Evolutionary conservation across 306 rosid species (phyloP).

Genomic region (Cyclanthera cordifolia): DNA sequence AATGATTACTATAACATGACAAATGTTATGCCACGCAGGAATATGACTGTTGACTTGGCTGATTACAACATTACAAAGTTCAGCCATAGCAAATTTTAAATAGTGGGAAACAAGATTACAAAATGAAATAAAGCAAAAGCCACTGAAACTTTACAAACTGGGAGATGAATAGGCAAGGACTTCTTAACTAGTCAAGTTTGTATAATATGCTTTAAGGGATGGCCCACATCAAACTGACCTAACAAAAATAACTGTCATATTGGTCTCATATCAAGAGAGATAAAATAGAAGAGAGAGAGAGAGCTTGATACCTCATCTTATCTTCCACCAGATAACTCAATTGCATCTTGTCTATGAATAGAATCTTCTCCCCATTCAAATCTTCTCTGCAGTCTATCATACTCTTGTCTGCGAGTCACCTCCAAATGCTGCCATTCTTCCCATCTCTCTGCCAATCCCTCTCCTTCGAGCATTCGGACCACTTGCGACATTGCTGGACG

Average conservation of each 20-base stretch:
- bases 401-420: conserved; percentile 78
- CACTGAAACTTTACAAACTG: not conserved
- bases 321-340: conserved; percentile 88
- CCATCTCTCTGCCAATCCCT: conserved; percentile 98
- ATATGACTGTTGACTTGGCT: not conserved
- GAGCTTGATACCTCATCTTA: conserved; percentile 37
- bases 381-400: conserved; percentile 81
- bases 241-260: not conserved
- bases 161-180: not conserved
- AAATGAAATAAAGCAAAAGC: not conserved
- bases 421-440: conserved; percentile 95
- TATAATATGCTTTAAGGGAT: not conserved
- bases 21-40: not conserved
- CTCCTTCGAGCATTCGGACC: conserved; percentile 95
- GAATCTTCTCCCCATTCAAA: conserved; percentile 99
- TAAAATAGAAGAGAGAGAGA: not conserved
- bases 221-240: not conserved
- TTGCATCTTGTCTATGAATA: conserved; percentile 72
- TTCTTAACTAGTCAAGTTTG: not conserved
- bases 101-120: not conserved
- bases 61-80: not conserved
- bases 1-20: not conserved
- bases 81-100: not conserved
- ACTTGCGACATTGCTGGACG: conserved; percentile 95
- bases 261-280: not conserved